These are phyloP conservation scores for Cyclanthera cordifolia DNA, from an alignment of 306 rosid genomes.

Conservation along the genomic window DNA sequence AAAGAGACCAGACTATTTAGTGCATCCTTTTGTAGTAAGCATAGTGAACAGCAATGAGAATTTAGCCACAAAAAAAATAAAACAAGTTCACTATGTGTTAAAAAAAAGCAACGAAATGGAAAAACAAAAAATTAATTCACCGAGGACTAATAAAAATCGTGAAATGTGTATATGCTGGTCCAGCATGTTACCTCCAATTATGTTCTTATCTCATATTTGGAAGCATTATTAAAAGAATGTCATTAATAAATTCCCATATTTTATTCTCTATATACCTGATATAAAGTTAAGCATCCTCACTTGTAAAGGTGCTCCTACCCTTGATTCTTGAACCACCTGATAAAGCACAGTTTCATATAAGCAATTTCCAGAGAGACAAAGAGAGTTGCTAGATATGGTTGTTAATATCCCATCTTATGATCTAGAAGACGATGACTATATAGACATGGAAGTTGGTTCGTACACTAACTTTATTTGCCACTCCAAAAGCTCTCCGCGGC, in stretches of 20 bases:
- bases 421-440: slow-evolving; percentile 70
- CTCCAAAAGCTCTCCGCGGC: slow-evolving; percentile 34
- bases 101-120: not conserved
- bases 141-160: slow-evolving; percentile 6
- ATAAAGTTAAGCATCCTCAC: slow-evolving; percentile 16
- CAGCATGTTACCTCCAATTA: slow-evolving; percentile 21
- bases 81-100: not conserved
- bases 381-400: slow-evolving; percentile 39
- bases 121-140: not conserved
- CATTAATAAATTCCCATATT: slow-evolving; percentile 13
- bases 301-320: slow-evolving; percentile 31
- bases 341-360: slow-evolving; percentile 21
- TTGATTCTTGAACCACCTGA: slow-evolving; percentile 27
- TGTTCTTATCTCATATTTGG: slow-evolving; percentile 27
- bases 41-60: slow-evolving; percentile 19
- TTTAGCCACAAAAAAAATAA: slow-evolving; percentile 14
- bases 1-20: slow-evolving; percentile 15
- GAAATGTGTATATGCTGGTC: slow-evolving; percentile 32
- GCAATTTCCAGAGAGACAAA: slow-evolving; percentile 4
- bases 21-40: not conserved
- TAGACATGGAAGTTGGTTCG: slow-evolving; percentile 80
- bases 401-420: slow-evolving; percentile 35
- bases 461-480: slow-evolving; percentile 38
- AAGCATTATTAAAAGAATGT: slow-evolving; percentile 26
- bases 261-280: slow-evolving; percentile 19